phyloP scores from a whole-genome alignment of 176 grass and related monocot genomes.

The Melocanna baccifera region DNA sequence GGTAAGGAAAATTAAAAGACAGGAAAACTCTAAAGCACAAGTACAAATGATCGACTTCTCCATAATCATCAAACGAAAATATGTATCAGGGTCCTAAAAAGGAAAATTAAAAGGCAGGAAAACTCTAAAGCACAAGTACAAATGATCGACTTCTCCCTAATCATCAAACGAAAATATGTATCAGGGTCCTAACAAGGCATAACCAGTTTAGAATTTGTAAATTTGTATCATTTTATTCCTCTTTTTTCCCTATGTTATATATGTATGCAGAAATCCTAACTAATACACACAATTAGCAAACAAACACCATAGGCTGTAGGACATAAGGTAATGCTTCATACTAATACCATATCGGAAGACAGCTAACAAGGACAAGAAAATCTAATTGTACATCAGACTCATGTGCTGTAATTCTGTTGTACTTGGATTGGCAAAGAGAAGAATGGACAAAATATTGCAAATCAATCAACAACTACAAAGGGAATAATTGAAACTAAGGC shows the following conservation, averaged over 20 bases:
- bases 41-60: background rate
- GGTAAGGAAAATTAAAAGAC: background rate
- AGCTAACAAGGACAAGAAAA: conserved; percentile 6
- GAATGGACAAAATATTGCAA: background rate
- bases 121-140: background rate
- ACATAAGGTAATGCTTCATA: background rate
- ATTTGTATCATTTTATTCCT: background rate
- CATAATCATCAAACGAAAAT: background rate
- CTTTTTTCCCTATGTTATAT: background rate
- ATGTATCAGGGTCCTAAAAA: background rate
- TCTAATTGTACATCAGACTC: background rate
- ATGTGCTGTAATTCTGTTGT: background rate
- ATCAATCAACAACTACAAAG: conserved; percentile 8
- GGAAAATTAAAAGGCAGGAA: background rate
- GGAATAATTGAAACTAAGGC: background rate
- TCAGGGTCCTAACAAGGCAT: background rate
- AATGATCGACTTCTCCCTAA: background rate
- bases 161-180: background rate
- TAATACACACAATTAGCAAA: background rate
- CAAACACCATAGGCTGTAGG: background rate
- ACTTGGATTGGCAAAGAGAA: conserved; percentile 3
- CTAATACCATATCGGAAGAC: background rate
- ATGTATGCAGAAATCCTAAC: background rate
- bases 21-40: background rate
- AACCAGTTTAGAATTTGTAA: background rate